Base-by-base conservation (phyloP, 352 stramenopile genomes). In the Nothophytophthora sp. region DNA sequence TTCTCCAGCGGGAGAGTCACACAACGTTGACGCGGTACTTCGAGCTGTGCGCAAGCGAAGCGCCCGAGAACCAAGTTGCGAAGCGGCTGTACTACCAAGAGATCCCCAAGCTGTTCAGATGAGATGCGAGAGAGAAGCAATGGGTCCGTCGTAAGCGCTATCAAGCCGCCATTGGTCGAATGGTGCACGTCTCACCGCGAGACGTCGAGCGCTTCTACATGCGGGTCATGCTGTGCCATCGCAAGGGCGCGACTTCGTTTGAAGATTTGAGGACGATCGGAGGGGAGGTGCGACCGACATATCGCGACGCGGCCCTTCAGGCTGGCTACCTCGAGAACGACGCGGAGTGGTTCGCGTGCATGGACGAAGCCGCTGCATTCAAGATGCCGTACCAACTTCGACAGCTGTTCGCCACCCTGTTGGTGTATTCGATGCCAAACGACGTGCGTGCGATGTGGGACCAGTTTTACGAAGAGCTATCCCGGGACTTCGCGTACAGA, bases 381-480 rank as follows among this genome's bases (percentile, higher is more conserved):
- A 18, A 59, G 35, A 68, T 63, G 46, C 53, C 60, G 2, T 50
- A 10, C 23, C 51, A 69, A 22, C 50, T 73, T 9, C 57, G 60
- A n/a, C 37, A 70, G 29, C 32, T 72, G 19, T 76, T 74, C 19
- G 46, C 48, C 28, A 70, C 39, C 0, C 52, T 73, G 5, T 35
- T 69, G 22, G n/a, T 67, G 1, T 59, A 65, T 27, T 59, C 22
- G 0, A 29, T 50, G 6, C 42, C 40, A 3, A 47, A 9, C 2
- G 18, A 70, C 24, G 19, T 50, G 0, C n/a, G 35, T 7, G 39
- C 6, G 3, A n/a, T 77, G n/a, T 71, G 44, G 45, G 23, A 50
- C 2, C 16, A 30, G 5, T 68, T 71, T 30, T 32, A 52, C 19
- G 34, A 48, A 5, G 47, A 52, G 1, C 38, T 69, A 3, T 62